A percentile compares a stretch with the other conserved stretches of the same genome.
These are phyloP conservation scores for Naganishia vishniacii DNA, from an alignment of 768 basidiomycete species.

Conservation along the genomic window DNA sequence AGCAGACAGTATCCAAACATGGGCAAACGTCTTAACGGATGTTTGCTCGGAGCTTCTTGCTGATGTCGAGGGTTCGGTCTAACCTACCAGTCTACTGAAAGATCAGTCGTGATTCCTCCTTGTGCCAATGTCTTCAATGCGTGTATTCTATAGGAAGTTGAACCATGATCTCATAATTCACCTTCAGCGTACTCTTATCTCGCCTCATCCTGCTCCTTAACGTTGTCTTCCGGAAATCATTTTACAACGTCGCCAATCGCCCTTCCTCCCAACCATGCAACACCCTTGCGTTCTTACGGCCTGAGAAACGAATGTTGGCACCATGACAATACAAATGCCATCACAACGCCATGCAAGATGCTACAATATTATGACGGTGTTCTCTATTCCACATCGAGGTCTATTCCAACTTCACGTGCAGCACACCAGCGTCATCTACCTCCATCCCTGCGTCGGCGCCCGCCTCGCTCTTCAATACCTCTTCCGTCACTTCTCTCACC, in stretches of 20 bases:
- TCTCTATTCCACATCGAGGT: background rate
- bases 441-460: background rate
- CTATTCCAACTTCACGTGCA: conserved; percentile 14
- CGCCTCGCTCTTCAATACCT: background rate
- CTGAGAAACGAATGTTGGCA: too few species aligned
- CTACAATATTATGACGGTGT: background rate
- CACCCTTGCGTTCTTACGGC: too few species aligned
- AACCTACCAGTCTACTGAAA: conserved; percentile 27
- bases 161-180: background rate
- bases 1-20: conserved; percentile 20
- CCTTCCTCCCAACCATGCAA: too few species aligned
- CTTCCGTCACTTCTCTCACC: conserved; percentile 10
- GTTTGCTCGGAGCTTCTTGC: conserved; percentile 24
- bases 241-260: too few species aligned
- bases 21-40: background rate
- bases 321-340: too few species aligned
- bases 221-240: too few species aligned
- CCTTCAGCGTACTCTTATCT: background rate
- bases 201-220: too few species aligned
- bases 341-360: too few species aligned
- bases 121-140: background rate
- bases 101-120: conserved; percentile 9
- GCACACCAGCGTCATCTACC: conserved; percentile 1
- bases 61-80: conserved; percentile 29
- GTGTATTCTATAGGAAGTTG: conserved; percentile 1